Percentiles rank a stretch among this genome's conserved stretches.
phyloP scores from a whole-genome alignment of 106 monocot genomes.

The Chionographis japonica region DNA sequence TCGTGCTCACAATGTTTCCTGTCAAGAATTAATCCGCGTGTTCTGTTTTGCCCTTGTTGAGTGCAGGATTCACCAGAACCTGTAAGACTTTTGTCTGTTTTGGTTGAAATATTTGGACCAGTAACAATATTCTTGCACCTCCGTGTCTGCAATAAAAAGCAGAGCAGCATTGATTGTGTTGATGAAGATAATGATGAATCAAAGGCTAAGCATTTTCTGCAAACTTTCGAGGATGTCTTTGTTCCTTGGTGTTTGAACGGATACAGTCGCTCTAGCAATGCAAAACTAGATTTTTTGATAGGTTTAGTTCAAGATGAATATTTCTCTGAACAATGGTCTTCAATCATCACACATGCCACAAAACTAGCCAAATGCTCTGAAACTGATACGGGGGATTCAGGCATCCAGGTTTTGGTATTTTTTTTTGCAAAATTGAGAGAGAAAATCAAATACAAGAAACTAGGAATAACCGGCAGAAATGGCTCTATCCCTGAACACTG shows the following conservation, averaged over 20 bases:
- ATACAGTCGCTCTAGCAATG: constrained; percentile 36
- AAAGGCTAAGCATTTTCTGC: constrained; percentile 31
- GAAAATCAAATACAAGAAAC: constrained; percentile 28
- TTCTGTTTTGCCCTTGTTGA: constrained; percentile 1
- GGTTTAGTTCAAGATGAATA: constrained; percentile 55
- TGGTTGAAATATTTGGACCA: constrained; percentile 69
- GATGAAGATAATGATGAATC: constrained; percentile 21
- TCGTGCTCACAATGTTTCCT: background rate
- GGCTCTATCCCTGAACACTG: constrained; percentile 41
- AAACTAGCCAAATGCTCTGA: constrained; percentile 13
- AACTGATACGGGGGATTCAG: constrained; percentile 13
- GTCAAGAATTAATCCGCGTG: background rate
- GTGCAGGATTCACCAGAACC: constrained; percentile 66
- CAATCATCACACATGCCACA: constrained; percentile 43
- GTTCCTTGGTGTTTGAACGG: constrained; percentile 78
- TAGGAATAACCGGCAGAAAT: constrained; percentile 6
- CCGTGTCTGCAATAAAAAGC: constrained; percentile 11
- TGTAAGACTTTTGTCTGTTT: constrained; percentile 48
- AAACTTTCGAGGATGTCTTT: constrained; percentile 53
- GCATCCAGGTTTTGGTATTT: constrained; percentile 41
- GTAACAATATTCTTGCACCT: constrained; percentile 39
- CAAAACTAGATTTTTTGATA: constrained; percentile 75
- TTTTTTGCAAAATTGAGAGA: constrained; percentile 67
- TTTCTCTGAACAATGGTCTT: constrained; percentile 70
- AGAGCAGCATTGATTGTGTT: background rate